Base-by-base conservation (phyloP, 1,284 basidiomycete genomes). In the Apiotrichum akiyoshidainum region DNA sequence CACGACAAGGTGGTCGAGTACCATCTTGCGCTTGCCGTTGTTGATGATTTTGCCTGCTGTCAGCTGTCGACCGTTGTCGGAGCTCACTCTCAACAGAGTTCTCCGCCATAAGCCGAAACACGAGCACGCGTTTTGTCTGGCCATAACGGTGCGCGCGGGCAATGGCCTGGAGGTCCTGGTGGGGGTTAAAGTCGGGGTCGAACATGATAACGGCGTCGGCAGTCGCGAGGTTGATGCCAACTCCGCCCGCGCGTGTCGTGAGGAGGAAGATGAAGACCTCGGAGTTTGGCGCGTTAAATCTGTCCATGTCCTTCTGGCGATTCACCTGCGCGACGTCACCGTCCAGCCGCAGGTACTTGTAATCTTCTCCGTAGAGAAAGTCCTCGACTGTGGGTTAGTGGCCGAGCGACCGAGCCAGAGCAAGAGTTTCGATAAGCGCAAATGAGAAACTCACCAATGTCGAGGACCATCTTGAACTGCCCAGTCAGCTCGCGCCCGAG, bases 121-220 rank as follows among this genome's bases (percentile, higher is more conserved):
- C 91, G 46, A 92, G 81, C 58, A 88, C 89, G 52, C 68, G 76
- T 62, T 78, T 76, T 57, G 67, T 70, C 65, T 80, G 76, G 0
- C 74, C 75, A 60, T 73, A 77, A 21, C 74, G 85, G 80, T 95
- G 90, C 31, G 90, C 85, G 57, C 92, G 86, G 14, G 92, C 87
- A 63, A 96, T 94, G 40, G 92, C 92, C 87, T 95, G 69, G 41
- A 76, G 70, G 49, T 78, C 77, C 66, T 70, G 87, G 77, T 95
- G 92, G 16, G 92, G 93, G 69, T 97, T 97, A 77, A 93, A 97
- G 79, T 97, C 93, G 0, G 90, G 89, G 70, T 94, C 92, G 67
- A 86, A 88, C 52, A 97, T 86, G 59, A 98, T 92, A 47, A 97
- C 93, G 10, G 82, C 76, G 65, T 78, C 77, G 1, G 77, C 77